phyloP scores from a whole-genome alignment of 345 rosid genomes.

The Excoecaria agallocha region DNA sequence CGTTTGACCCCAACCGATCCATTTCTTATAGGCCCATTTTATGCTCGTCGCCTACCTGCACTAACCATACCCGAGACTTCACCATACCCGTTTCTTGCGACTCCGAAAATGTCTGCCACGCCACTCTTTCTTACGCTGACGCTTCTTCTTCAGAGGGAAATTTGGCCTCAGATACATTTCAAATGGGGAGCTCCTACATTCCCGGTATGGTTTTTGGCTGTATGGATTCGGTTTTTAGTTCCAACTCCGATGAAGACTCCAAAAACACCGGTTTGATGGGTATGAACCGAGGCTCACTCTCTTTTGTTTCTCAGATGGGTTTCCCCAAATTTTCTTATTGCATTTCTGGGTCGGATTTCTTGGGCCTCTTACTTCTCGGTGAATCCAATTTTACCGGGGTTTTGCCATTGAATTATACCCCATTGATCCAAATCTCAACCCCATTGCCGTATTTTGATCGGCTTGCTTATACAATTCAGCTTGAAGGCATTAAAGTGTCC shows the following conservation, averaged over 20 bases:
- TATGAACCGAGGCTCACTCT: conserved; percentile 87
- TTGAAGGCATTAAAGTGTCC: conserved; percentile 78
- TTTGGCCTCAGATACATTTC: conserved; percentile 66
- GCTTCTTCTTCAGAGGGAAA: conserved; percentile 81
- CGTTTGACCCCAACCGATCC: conserved; percentile 68
- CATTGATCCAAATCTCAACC: conserved; percentile 55
- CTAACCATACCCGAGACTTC: conserved; percentile 63
- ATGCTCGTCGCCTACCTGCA: conserved; percentile 70
- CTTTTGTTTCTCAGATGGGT: conserved; percentile 76
- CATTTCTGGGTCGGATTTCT: conserved; percentile 67
- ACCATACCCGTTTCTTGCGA: conserved; percentile 84
- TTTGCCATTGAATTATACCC: conserved; percentile 70
- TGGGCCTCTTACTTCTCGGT: conserved; percentile 75
- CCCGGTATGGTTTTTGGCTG: conserved; percentile 71
- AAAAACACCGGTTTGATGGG: conserved; percentile 78
- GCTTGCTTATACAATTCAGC: conserved; percentile 83
- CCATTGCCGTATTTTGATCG: conserved; percentile 85
- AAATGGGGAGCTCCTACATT: conserved; percentile 47
- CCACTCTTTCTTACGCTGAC: conserved; percentile 79
- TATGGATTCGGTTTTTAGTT: conserved; percentile 70
- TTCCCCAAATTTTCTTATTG: conserved; percentile 84
- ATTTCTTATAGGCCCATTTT: conserved; percentile 31
- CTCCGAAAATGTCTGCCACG: conserved; percentile 67
- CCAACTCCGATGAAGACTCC: conserved; percentile 64
- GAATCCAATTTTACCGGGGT: conserved; percentile 63